phyloP scores from a whole-genome alignment of 192 early-diverging fungal genomes.

The Endogone sp. region DNA sequence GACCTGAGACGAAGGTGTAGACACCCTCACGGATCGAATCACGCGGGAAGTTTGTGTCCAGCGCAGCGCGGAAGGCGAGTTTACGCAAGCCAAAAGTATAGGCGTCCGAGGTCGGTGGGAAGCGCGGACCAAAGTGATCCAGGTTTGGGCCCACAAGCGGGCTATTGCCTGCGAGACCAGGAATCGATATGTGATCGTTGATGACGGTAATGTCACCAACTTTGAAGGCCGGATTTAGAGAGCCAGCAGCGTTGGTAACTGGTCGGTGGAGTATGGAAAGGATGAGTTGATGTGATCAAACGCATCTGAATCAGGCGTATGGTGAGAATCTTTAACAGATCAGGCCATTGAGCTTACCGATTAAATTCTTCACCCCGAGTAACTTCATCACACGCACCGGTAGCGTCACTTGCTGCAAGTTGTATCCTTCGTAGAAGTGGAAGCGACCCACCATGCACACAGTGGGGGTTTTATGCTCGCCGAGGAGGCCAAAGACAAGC shows the following conservation, averaged over 20 bases:
- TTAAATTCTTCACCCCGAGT: conserved; percentile 71
- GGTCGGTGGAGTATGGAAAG: conserved; percentile 5
- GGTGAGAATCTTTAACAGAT: too few relatives aligned
- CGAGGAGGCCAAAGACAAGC: conserved; percentile 82
- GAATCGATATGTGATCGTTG: conserved; percentile 74
- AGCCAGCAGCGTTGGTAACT: conserved; percentile 86
- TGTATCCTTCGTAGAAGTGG: conserved; percentile 90
- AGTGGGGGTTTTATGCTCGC: conserved; percentile 51
- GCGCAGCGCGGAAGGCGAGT: conserved; percentile 61
- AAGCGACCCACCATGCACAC: conserved; percentile 89
- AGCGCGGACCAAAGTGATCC: conserved; percentile 76
- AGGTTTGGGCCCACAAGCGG: conserved; percentile 86
- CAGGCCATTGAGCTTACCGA: too few relatives aligned
- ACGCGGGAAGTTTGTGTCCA: conserved; percentile 33
- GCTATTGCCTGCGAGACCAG: conserved; percentile 69
- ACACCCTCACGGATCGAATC: conserved; percentile 72
- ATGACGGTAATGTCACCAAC: conserved; percentile 86
- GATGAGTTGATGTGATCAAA: not conserved
- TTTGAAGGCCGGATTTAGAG: conserved; percentile 67
- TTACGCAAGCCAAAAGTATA: conserved; percentile 79
- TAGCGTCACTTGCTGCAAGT: conserved; percentile 72
- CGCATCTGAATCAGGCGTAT: too few relatives aligned
- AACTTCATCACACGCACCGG: conserved; percentile 85
- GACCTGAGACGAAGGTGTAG: conserved; percentile 82
- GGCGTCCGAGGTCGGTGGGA: conserved; percentile 82